Evolutionary conservation across 1,284 basidiomycete genomes (phyloP).

Genomic region (Puccinia triticina): DNA sequence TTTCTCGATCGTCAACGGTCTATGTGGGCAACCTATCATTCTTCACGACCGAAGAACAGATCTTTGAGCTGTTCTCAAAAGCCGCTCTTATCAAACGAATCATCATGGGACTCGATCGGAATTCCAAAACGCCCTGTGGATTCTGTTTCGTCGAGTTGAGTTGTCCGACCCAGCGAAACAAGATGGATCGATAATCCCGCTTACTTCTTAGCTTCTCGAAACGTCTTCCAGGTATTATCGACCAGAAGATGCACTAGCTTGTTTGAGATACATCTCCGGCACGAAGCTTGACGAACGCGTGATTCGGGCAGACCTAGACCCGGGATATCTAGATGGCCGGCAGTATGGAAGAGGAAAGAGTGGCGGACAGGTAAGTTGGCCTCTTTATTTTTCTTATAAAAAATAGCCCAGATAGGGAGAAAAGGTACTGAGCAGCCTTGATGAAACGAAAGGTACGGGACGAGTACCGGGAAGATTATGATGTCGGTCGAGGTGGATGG

Average conservation of each 20-base stretch:
- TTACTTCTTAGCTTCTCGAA: constrained; percentile 2
- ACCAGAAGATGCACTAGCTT: constrained; percentile 87
- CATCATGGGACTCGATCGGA: constrained; percentile 98
- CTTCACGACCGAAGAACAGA: constrained; percentile 89
- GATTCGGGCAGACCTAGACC: constrained; percentile 95
- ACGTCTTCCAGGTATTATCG: constrained; percentile 72
- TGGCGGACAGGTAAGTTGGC: constrained; percentile 76
- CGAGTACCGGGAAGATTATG: constrained; percentile 96
- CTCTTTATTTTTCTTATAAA: not conserved
- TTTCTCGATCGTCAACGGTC: constrained; percentile 64
- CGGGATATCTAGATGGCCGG: constrained; percentile 95
- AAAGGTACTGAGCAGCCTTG: not conserved
- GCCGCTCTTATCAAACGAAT: constrained; percentile 94
- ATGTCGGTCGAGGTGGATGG: constrained; percentile 82
- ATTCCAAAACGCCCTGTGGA: constrained; percentile 96
- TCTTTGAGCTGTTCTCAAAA: constrained; percentile 95
- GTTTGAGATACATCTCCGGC: constrained; percentile 89
- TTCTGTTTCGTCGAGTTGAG: constrained; percentile 92
- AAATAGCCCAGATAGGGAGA: not conserved
- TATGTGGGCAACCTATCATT: constrained; percentile 96
- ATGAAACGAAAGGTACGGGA: constrained; percentile 69
- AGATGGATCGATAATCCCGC: not conserved
- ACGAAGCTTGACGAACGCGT: constrained; percentile 99
- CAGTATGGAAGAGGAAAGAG: constrained; percentile 97
- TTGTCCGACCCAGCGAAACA: not conserved